Conservation (phyloP, 2,329 filamentous ascomycete species). For the Lomentospora prolificans region DNA sequence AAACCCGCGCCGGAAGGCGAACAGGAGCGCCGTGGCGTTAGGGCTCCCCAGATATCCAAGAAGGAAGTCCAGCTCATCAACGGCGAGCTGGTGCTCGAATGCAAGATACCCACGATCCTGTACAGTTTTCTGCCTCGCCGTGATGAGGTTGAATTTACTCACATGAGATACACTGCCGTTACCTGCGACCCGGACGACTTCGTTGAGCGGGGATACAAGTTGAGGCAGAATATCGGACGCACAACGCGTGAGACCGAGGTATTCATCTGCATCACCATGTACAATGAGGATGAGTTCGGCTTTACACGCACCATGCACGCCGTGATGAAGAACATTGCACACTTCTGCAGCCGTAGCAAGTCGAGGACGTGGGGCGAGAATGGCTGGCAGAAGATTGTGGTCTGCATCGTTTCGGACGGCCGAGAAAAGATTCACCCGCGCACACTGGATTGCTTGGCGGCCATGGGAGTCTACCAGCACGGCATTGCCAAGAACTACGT, state of each 20-base stretch:
- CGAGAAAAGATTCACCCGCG: slow-evolving; percentile 82
- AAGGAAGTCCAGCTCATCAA: slow-evolving; percentile 97
- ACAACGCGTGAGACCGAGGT: slow-evolving; percentile 86
- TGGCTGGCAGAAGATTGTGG: slow-evolving; percentile 98
- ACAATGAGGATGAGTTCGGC: slow-evolving; percentile 94
- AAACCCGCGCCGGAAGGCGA: slow-evolving; percentile 79
- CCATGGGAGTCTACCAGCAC: slow-evolving; percentile 96
- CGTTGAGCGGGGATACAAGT: slow-evolving; percentile 75
- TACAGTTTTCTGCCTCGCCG: slow-evolving; percentile 92
- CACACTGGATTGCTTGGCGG: slow-evolving; percentile 86
- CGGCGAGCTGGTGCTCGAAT: slow-evolving; percentile 92
- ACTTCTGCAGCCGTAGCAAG: slow-evolving; percentile 87
- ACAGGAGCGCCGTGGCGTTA: slow-evolving; percentile 78
- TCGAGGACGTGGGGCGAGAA: slow-evolving; percentile 94
- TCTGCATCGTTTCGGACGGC: slow-evolving; percentile 92
- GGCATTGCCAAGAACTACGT: slow-evolving; percentile 98
- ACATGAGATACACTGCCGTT: slow-evolving; percentile 98
- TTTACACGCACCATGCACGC: slow-evolving; percentile 98
- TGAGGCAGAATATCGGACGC: slow-evolving; percentile 80
- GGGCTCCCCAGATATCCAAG: slow-evolving; percentile 77
- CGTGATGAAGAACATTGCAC: slow-evolving; percentile 95
- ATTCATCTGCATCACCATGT: slow-evolving; percentile 97
- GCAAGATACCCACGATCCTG: slow-evolving; percentile 96
- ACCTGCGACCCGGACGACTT: slow-evolving; percentile 97
- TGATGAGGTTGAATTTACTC: slow-evolving; percentile 92